Conservation (phyloP, 73 alveolate species). For the Paramecium octaurelia region DNA sequence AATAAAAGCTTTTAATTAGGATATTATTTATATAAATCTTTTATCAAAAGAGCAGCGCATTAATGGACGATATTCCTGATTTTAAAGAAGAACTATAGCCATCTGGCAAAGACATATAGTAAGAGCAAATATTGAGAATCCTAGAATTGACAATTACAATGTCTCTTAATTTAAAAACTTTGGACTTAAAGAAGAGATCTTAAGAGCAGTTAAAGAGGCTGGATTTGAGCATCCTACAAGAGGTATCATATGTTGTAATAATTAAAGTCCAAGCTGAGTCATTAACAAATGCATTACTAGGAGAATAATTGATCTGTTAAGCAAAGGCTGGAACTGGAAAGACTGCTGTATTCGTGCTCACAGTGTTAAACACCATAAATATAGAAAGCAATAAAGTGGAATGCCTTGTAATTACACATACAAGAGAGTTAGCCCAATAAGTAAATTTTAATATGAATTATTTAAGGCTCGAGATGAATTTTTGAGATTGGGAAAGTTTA, state of each 20-base stretch:
- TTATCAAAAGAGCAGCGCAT: not conserved
- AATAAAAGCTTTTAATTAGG: not conserved
- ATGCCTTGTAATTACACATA: conserved; percentile 96
- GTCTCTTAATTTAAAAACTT: conserved; percentile 56
- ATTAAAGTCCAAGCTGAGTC: conserved; percentile 50
- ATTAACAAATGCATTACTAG: conserved; percentile 52
- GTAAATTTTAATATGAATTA: conserved; percentile 29
- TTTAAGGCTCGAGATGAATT: conserved; percentile 85
- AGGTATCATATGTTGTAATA: not conserved
- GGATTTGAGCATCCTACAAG: conserved; percentile 63
- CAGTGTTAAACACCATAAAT: conserved; percentile 94
- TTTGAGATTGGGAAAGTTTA: conserved; percentile 87
- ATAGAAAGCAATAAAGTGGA: conserved; percentile 95
- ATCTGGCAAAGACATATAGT: not conserved
- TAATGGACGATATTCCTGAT: conserved; percentile 20
- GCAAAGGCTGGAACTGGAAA: conserved; percentile 99
- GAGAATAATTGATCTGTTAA: conserved; percentile 65
- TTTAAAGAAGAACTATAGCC: not conserved
- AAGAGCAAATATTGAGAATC: conserved; percentile 43
- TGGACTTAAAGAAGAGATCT: conserved; percentile 55
- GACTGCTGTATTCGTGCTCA: conserved; percentile 99
- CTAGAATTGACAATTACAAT: conserved; percentile 15
- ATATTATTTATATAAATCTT: not conserved
- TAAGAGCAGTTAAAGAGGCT: conserved; percentile 62
- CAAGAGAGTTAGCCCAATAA: conserved; percentile 99